Evolutionary conservation across 306 rosid genomes (phyloP).

Genomic region (Crataegus laevigata): DNA sequence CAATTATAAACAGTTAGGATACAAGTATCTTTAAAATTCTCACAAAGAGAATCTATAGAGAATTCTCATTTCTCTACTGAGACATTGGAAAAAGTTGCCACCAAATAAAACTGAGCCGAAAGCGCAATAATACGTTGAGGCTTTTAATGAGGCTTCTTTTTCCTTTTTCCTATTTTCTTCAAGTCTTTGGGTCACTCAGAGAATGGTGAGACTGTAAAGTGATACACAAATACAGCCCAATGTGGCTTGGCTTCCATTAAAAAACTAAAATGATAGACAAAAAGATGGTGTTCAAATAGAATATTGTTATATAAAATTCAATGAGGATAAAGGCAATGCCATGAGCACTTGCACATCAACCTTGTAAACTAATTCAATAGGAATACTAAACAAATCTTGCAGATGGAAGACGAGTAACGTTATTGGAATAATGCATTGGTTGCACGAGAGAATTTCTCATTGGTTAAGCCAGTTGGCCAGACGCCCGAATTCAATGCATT

Average conservation of each 20-base stretch:
- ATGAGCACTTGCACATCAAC: not conserved
- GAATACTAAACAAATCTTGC: not conserved
- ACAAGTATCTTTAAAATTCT: rapidly evolving
- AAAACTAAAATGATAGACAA: not conserved
- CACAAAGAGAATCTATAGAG: rapidly evolving
- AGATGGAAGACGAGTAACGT: not conserved
- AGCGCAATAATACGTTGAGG: not conserved
- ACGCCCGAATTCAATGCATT: not conserved
- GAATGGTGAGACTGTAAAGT: not conserved
- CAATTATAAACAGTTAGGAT: rapidly evolving
- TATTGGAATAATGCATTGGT: not conserved
- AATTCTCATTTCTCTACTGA: no score
- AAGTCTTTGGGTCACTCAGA: not conserved
- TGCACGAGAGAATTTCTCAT: not conserved
- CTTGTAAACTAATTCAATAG: not conserved
- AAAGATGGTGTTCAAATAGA: not conserved
- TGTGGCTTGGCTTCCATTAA: not conserved
- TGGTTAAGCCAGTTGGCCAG: not conserved
- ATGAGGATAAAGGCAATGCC: not conserved
- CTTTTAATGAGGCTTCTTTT: not conserved
- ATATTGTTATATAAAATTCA: not conserved
- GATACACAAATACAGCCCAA: not conserved
- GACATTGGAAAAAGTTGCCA: not conserved
- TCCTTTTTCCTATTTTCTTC: not conserved
- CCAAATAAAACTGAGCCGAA: not conserved